Conservation (phyloP, 176 grass and related monocot genomes). For the Guadua angustifolia region DNA sequence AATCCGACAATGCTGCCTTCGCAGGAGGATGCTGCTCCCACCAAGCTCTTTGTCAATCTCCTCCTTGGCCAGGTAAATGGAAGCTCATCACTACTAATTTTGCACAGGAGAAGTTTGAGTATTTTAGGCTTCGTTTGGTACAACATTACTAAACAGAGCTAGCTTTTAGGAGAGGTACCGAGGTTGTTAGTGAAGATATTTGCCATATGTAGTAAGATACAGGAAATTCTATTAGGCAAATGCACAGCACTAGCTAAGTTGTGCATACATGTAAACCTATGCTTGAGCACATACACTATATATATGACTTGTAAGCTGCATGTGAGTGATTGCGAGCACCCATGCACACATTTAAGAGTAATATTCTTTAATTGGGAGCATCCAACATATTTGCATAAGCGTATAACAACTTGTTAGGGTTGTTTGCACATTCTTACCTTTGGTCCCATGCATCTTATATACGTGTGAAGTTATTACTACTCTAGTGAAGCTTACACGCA, state of each 20-base stretch:
- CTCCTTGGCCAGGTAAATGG: conserved; percentile 80
- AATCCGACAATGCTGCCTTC: conserved; percentile 23
- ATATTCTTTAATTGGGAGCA: conserved; percentile 1
- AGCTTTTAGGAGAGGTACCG: background rate
- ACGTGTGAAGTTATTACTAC: background rate
- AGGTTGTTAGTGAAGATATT: background rate
- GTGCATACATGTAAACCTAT: background rate
- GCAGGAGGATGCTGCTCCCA: conserved; percentile 31
- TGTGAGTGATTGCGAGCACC: background rate
- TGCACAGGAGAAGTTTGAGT: background rate
- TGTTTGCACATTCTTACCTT: background rate
- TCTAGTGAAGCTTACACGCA: background rate
- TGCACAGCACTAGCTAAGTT: background rate
- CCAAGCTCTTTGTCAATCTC: conserved; percentile 71
- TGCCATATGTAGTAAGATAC: background rate
- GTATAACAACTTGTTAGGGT: conserved; percentile 3
- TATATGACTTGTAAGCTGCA: background rate
- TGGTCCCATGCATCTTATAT: background rate
- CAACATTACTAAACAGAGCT: background rate
- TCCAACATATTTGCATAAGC: background rate
- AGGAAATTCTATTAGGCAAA: background rate
- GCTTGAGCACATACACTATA: background rate
- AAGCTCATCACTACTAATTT: background rate
- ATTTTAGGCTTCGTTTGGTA: background rate
- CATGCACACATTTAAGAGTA: background rate